Evolutionary conservation across 164 flowering plant genomes (phyloP).

Genomic region (Piper longum): DNA sequence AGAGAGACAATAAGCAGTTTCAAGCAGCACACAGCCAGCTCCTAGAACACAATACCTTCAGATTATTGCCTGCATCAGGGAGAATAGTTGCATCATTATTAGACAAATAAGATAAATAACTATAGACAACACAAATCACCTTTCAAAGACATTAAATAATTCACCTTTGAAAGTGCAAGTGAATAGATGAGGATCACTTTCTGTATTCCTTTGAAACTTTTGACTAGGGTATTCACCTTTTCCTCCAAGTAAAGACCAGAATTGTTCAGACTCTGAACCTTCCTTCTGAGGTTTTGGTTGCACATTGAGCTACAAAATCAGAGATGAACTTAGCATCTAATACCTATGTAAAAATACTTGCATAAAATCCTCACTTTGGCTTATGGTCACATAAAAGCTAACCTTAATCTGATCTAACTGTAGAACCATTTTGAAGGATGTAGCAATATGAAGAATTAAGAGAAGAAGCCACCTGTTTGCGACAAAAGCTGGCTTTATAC

Average conservation of each 20-base stretch:
- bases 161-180: slow-evolving; percentile 72
- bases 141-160: slow-evolving; percentile 1
- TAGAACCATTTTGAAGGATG: slow-evolving; percentile 65
- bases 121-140: not conserved
- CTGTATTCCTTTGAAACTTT: slow-evolving; percentile 56
- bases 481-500: not conserved
- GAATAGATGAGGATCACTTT: slow-evolving; percentile 87
- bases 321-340: not conserved
- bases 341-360: not conserved
- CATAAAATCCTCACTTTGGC: not conserved
- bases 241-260: slow-evolving; percentile 86
- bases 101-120: not conserved
- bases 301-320: slow-evolving; percentile 61
- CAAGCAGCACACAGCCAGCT: not conserved
- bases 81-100: not conserved
- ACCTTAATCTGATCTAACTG: slow-evolving; percentile 91
- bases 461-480: slow-evolving; percentile 70
- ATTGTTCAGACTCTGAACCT: slow-evolving; percentile 80
- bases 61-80: slow-evolving; percentile 39
- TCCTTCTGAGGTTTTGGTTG: slow-evolving; percentile 79
- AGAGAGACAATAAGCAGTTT: too few species aligned
- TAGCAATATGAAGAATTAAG: slow-evolving; percentile 91
- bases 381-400: slow-evolving; percentile 2
- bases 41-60: slow-evolving; percentile 50
- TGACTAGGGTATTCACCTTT: slow-evolving; percentile 81